phyloP scores from a whole-genome alignment of 768 basidiomycete genomes.

The Ephemerocybe angulata region DNA sequence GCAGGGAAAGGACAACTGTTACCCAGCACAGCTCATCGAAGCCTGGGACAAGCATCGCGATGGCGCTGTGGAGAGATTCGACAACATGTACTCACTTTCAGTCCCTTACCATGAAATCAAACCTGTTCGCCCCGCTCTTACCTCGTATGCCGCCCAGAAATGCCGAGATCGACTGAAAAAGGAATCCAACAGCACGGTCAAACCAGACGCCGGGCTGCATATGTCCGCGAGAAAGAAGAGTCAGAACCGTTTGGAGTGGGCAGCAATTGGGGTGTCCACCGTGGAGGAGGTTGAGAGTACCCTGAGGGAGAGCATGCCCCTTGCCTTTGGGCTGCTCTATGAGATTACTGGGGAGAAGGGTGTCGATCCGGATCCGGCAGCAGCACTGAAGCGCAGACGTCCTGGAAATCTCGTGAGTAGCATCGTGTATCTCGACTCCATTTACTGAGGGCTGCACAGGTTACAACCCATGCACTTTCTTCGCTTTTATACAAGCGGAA shows the following conservation, averaged over 20 bases:
- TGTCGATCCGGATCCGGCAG: background rate
- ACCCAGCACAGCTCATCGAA: background rate
- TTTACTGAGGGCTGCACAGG: background rate
- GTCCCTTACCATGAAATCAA: background rate
- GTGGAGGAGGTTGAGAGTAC: background rate
- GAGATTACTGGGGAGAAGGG: background rate
- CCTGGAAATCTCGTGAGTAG: background rate
- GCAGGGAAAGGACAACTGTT: background rate
- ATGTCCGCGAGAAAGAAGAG: background rate
- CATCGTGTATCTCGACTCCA: background rate
- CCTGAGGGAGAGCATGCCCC: background rate
- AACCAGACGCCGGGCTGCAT: background rate
- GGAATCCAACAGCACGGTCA: background rate
- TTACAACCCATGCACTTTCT: slow-evolving; percentile 3
- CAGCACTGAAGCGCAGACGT: background rate
- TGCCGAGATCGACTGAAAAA: background rate
- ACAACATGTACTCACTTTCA: background rate
- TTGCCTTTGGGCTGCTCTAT: background rate
- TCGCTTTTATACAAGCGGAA: slow-evolving; percentile 3
- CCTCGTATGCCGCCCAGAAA: background rate
- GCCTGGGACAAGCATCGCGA: background rate
- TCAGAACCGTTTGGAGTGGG: background rate
- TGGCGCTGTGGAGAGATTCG: background rate
- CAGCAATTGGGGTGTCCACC: background rate
- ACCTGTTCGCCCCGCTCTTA: background rate